Evolutionary conservation across 2,329 filamentous ascomycete genomes (phyloP), one percentile per base, ranked within the genome.

Genomic region (Clarireedia paspali): DNA sequence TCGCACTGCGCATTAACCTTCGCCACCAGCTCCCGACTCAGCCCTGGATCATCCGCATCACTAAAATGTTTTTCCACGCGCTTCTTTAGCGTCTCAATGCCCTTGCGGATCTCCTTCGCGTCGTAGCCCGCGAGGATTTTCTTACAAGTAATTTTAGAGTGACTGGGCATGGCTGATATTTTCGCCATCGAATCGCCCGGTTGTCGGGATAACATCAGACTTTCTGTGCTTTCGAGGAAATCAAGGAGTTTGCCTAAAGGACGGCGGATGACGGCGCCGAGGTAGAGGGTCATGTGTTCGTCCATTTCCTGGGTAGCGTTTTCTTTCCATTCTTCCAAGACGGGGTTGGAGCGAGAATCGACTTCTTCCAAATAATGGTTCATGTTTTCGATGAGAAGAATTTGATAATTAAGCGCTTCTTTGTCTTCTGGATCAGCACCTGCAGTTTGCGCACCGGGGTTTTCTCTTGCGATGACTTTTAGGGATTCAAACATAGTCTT

Each of bases 321-420:
- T 40, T 85, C 82, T 67, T 85, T 87, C 89, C 91, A 96, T 63
- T 89, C 84, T 58, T 89, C 84, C 4, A 97, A 79, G 0, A 95
- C 83, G 6, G 87, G 80, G 60, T 94, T 83, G 39, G 81, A 79
- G 17, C 83, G 80, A 15, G 86, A 75, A 63, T 95, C 89, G 7
- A 95, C 87, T 70, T 96, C 91, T 69, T 97, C 91, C 10, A 94
- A 77, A 73, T 95, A 97, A 72, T 96, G 91, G 68, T 96, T 95
- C 91, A 96, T 96, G 71, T 99, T 99, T 72, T 99, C 92, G 63
- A 99, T 97, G 53, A 97, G 79, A 36, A 97, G 79, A 66, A 99
- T 96, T 71, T 97, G 91, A 73, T 95, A 96, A 73, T 97, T 97
- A 59, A 99, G 81, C 5, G 91, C 89, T 71, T 96, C 91, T 73